These are phyloP conservation scores for Aspergillus fischeri DNA, from an alignment of 2,329 filamentous ascomycete genomes.

Conservation along the genomic window DNA sequence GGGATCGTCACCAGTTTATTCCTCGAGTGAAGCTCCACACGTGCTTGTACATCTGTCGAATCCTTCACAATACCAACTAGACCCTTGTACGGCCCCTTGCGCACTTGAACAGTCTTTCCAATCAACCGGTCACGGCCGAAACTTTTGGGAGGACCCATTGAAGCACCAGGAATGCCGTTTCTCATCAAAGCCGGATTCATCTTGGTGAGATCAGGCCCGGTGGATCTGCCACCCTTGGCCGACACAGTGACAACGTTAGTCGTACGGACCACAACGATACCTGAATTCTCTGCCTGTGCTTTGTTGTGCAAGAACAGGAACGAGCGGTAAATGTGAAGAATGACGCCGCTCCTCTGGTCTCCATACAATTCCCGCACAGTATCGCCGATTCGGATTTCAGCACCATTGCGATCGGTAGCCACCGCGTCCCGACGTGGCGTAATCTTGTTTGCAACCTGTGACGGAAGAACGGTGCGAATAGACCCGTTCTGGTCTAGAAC, in stretches of 20 bases:
- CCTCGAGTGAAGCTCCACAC: conserved; percentile 91
- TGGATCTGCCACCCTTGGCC: conserved; percentile 85
- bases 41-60: conserved; percentile 77
- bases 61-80: conserved; percentile 94
- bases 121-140: conserved; percentile 77
- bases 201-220: conserved; percentile 70
- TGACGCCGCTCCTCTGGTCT: conserved; percentile 79
- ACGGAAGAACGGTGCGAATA: conserved; percentile 76
- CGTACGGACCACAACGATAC: conserved; percentile 83
- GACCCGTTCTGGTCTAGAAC: conserved; percentile 89
- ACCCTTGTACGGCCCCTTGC: conserved; percentile 85
- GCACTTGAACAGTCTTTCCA: conserved; percentile 86
- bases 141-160: conserved; percentile 65
- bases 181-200: conserved; percentile 90
- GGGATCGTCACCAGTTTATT: conserved; percentile 83
- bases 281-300: conserved; percentile 76
- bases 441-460: conserved; percentile 86
- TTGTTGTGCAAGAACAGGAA: conserved; percentile 87
- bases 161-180: conserved; percentile 49
- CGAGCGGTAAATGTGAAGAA: conserved; percentile 91
- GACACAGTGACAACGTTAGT: conserved; percentile 84
- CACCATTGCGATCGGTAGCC: conserved; percentile 86
- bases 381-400: conserved; percentile 87
- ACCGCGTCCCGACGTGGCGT: conserved; percentile 78
- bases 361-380: conserved; percentile 87